Evolutionary conservation across 306 rosid species (phyloP), one percentile per base, ranked within the genome.

Genomic region (Dicorynia guianensis): DNA sequence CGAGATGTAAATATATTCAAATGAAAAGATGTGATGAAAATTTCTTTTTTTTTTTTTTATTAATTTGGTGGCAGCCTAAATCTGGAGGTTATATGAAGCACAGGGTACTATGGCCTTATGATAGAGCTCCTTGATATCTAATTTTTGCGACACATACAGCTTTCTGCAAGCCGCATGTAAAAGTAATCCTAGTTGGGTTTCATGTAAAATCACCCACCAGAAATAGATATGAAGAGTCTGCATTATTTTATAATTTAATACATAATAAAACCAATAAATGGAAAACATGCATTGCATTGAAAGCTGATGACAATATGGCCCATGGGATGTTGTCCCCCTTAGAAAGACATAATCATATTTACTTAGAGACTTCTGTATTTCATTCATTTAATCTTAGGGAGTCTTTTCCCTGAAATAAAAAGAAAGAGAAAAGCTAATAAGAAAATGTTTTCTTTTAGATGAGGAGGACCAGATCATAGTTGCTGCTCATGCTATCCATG

Each of bases 381-480:
- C 57, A 33, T 70, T 62, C 53, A 19, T 77, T 58, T 25, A 48
- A 66, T 78, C 56, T 35, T 44, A 44, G 20, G 39, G 35, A 76
- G 62, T 53, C 7, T 73, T 71, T 72, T 68, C 30, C 49, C 48
- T 43, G 43, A 64, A 60, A 25, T 43, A 48, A 64, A 60, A 25
- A 25, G 30, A 25, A 43, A 49, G n/a, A n/a, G n/a, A 14, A 59
- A 74, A 69, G 47, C 86, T 88, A 74, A 79, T 55, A 43, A 36
- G 25, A 44, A 7, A 60, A 19, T 52, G 54, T 30, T 57, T 79
- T 25, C 80, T 68, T 81, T 76, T 92, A 95, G 99, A 90, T 74
- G 97, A 87, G 85, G 99, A 95, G 69, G 99, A 95, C 67, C 80
- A 65, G 75, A 89, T 89, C 81, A 95, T 95, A 74, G 87, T 95